phyloP scores from a whole-genome alignment of 1,139 yeast species.

The Zygosaccharomyces pseudobailii region DNA sequence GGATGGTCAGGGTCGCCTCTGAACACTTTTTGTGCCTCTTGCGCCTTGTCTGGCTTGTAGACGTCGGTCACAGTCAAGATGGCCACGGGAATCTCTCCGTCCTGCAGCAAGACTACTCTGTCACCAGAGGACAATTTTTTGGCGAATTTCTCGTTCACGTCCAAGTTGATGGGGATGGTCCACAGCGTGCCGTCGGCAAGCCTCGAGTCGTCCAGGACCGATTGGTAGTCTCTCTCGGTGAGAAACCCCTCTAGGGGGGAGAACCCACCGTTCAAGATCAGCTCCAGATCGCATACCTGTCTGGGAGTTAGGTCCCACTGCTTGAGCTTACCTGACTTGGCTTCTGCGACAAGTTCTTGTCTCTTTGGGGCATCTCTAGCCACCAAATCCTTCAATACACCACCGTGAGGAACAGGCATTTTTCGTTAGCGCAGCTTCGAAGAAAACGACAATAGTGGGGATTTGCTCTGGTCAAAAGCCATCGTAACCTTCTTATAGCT shows the following conservation, averaged over 20 bases:
- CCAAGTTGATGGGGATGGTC: conserved; percentile 92
- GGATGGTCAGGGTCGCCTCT: conserved; percentile 98
- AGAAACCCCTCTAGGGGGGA: conserved; percentile 88
- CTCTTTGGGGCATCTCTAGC: conserved; percentile 70
- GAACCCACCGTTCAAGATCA: conserved; percentile 90
- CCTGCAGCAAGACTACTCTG: conserved; percentile 71
- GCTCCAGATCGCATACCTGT: conserved; percentile 89
- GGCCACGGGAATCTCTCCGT: conserved; percentile 79
- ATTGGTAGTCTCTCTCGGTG: conserved; percentile 70
- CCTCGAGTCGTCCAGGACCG: conserved; percentile 75
- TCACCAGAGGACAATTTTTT: conserved; percentile 48
- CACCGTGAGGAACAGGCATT: conserved; percentile 91
- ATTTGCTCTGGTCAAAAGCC: background rate
- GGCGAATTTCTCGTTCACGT: conserved; percentile 57
- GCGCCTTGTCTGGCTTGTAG: conserved; percentile 71
- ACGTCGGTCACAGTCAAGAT: conserved; percentile 74
- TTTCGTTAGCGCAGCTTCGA: background rate
- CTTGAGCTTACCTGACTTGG: conserved; percentile 41
- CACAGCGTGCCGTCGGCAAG: conserved; percentile 74
- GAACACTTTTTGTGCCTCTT: conserved; percentile 81
- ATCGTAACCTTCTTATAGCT: background rate
- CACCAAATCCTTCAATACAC: conserved; percentile 76
- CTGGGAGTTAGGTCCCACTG: conserved; percentile 59
- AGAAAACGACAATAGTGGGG: no score
- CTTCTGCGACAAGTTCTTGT: conserved; percentile 53